phyloP scores from a whole-genome alignment of 441 rosid genomes.

The Gossypium lobatum region DNA sequence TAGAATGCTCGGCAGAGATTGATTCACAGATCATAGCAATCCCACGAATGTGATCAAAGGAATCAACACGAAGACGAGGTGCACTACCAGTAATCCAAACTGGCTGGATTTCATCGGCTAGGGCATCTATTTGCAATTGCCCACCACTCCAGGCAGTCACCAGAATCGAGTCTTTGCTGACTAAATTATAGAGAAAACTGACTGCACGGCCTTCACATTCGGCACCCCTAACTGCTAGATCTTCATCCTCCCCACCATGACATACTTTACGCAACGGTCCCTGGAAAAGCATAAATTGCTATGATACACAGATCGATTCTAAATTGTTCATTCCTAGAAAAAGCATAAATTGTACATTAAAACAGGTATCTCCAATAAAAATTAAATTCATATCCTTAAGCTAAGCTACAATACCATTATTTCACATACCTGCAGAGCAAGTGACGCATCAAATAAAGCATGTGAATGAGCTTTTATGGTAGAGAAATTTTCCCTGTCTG shows the following conservation, averaged over 20 bases:
- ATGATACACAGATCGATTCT: neutral
- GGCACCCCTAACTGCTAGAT: slow-evolving; percentile 41
- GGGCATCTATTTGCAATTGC: slow-evolving; percentile 83
- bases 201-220: slow-evolving; percentile 84
- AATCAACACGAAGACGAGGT: slow-evolving; percentile 65
- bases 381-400: neutral
- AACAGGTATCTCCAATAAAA: neutral
- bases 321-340: neutral
- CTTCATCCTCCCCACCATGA: slow-evolving; percentile 50
- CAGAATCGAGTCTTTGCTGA: slow-evolving; percentile 85
- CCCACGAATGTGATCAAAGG: slow-evolving; percentile 49
- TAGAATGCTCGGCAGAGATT: slow-evolving; percentile 33
- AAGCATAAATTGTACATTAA: neutral
- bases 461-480: slow-evolving; percentile 63
- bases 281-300: slow-evolving; percentile 26
- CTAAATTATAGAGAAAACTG: slow-evolving; percentile 68
- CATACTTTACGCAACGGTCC: slow-evolving; percentile 75
- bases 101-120: slow-evolving; percentile 97
- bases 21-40: slow-evolving; percentile 94
- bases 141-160: slow-evolving; percentile 97
- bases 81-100: slow-evolving; percentile 72
- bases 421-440: slow-evolving; percentile 75
- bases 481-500: slow-evolving; percentile 39
- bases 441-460: slow-evolving; percentile 77
- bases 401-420: neutral